Evolutionary conservation across 1,139 yeast species (phyloP), one percentile per base, ranked within the genome.

Genomic region (Yamadazyma dendronema): DNA sequence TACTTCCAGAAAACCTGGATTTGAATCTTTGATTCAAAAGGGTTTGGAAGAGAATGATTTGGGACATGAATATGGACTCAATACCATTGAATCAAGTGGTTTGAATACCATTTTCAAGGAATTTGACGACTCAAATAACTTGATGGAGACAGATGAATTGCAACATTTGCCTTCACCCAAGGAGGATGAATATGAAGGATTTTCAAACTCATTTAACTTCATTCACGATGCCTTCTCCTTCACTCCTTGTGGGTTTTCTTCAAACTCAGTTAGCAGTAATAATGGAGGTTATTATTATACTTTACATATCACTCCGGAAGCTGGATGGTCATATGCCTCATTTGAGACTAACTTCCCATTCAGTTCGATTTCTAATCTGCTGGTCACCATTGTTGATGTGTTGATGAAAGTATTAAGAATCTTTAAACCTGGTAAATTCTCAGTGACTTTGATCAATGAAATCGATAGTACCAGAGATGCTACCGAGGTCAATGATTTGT

Each of bases 201-300:
- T 50, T 12, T 42, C 45, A 14, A 42, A 36, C 26, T 33, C 40
- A 14, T 47, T 47, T 31, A 57, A 61, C 22, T 76, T 70, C 39
- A 50, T 76, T 56, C 88, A 82, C 53, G 97, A 90, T 65, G 87
- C 96, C 4, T 92, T 89, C 64, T 83, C 95, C 22, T 92, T 92
- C 59, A 71, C 86, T n/a, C 98, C 98, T 2, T 92, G 97, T 62
- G 98, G 98, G 12, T 92, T 80, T 57, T 87, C 96, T 2, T 86
- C 96, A 35, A 92, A 92, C 61, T 83, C 94, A 19, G 67, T 88
- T 33, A 62, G 85, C 36, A 69, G 65, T 33, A 64, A 67, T 32
- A 74, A 70, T 15, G 75, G 75, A 23, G 76, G 77, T 17, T 77
- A 76, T 57, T 92, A 90, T 65, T 89, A 87, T 57, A 92, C 97